phyloP scores from a whole-genome alignment of 495 filamentous ascomycete species.

The Penicillium longicatenatum region DNA sequence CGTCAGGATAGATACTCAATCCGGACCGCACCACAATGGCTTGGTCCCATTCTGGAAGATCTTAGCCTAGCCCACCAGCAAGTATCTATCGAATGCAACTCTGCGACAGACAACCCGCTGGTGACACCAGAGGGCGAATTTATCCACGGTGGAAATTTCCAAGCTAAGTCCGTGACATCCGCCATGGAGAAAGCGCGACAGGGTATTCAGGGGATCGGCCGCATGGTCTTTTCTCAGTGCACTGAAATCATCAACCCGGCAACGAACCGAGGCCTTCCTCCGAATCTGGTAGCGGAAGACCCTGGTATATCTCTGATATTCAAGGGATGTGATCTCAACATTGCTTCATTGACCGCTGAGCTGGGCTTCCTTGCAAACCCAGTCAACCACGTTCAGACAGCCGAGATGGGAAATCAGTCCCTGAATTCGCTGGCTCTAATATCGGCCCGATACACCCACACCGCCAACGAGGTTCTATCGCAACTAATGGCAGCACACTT shows the following conservation, averaged over 20 bases:
- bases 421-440: too few species aligned
- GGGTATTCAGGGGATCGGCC: background rate
- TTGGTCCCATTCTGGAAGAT: background rate
- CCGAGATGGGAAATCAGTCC: background rate
- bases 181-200: background rate
- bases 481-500: too few species aligned
- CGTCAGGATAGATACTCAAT: background rate
- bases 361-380: background rate
- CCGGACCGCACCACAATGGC: background rate
- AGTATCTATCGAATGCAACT: background rate
- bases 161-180: background rate
- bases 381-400: background rate
- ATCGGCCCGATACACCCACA: too few species aligned
- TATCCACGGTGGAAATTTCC: background rate
- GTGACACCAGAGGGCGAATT: background rate
- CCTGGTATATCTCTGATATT: background rate
- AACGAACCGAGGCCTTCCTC: background rate
- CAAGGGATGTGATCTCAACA: background rate
- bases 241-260: background rate
- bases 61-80: background rate
- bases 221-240: background rate
- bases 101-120: background rate
- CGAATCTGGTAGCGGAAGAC: background rate
- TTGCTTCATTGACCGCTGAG: background rate
- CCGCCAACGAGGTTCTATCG: too few species aligned